Evolutionary conservation across 257 asterid genomes (phyloP), one percentile per base, ranked within the genome.

Genomic region (Jasminum sambac): DNA sequence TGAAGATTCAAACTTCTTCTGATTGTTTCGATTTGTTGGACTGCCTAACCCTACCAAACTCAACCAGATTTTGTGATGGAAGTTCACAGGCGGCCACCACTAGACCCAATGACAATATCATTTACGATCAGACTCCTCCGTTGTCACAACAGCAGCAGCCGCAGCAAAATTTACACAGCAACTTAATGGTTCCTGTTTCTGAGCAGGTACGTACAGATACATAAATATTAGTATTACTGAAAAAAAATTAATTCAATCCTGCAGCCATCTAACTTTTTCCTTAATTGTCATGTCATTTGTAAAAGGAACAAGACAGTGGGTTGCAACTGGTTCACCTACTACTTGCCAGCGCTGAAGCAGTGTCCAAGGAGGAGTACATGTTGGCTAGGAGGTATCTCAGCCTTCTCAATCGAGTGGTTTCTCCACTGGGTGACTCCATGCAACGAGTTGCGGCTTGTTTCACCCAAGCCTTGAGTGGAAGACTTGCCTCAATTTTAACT

Each of bases 321-420:
- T 84, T 88, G 14, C 97, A 90, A 72, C 75, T 90, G 69, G 96
- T 90, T 57, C 97, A 90, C 67, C 90, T 88, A 59, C 96, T 90
- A 7, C 89, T 90, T 12, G 96, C 90, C 1, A 88, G 97, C 41
- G 97, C 96, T 6, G 97, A 90, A 76, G 95, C 97, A 66, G 97
- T 87, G 0, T 86, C 96, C 7, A 90, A 87, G 68, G 96, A 90
- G 67, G 96, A 90, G 76, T 90, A 87, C 81, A 87, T 90, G 90
- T 72, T 88, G 40, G 96, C 96, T 10, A 83, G 90, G 72, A 83
- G 86, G 44, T 90, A 90, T 40, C 87, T 90, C 67, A 85, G 85
- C 80, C 94, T 88, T 74, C 95, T 90, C 24, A 90, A 85, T 60
- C 78, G 91, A 24, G 90, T 88, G 26, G 95, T 87, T 55, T 80